Evolutionary conservation across 108 stramenopile genomes (phyloP).

Genomic region (Skeletonema grethae): DNA sequence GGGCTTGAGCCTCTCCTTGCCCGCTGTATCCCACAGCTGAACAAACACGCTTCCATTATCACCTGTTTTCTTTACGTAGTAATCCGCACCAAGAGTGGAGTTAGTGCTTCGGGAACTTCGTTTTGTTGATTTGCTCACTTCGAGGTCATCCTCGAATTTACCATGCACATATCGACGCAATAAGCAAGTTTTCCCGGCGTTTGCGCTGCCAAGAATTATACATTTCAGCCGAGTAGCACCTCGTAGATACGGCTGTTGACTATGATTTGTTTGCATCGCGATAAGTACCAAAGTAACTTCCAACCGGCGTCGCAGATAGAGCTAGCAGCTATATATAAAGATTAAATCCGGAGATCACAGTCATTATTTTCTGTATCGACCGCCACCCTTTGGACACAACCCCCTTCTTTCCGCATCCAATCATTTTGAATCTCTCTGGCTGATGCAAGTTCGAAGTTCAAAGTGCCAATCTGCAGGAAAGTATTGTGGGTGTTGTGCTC

Average conservation of each 20-base stretch:
- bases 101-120: constrained; percentile 13
- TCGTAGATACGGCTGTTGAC: background rate
- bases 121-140: background rate
- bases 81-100: constrained; percentile 42
- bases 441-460: too few relatives aligned
- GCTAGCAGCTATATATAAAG: too few relatives aligned
- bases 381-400: too few relatives aligned
- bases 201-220: constrained; percentile 57
- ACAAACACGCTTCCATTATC: constrained; percentile 32
- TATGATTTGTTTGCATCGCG: background rate
- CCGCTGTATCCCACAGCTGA: constrained; percentile 85
- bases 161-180: constrained; percentile 19
- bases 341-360: too few relatives aligned
- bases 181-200: constrained; percentile 78
- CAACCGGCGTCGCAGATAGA: too few relatives aligned
- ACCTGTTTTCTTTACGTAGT: constrained; percentile 37
- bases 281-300: too few relatives aligned
- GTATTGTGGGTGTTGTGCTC: too few relatives aligned
- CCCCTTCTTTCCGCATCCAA: too few relatives aligned
- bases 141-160: constrained; percentile 17
- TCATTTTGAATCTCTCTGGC: too few relatives aligned
- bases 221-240: constrained; percentile 39
- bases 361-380: too few relatives aligned
- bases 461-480: too few relatives aligned
- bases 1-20: constrained; percentile 54